Conservation (phyloP, 1,139 yeast genomes). For the Nakaseomyces kungkrabaensis region DNA sequence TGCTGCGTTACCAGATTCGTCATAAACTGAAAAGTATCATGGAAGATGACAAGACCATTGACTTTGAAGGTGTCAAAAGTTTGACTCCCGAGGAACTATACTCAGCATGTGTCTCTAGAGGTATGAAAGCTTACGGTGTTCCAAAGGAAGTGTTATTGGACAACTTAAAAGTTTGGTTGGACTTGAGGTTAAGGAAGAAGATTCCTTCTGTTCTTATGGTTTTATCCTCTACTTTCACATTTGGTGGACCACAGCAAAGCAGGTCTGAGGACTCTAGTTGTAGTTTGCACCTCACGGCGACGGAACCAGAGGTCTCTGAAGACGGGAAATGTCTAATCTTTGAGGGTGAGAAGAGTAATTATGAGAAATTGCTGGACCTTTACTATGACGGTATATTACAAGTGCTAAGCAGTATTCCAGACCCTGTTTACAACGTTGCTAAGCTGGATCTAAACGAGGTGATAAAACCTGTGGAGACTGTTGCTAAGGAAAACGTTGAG, state of each 20-base stretch:
- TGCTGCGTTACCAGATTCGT: slow-evolving; percentile 87
- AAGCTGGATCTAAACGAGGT: slow-evolving; percentile 57
- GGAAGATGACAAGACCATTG: slow-evolving; percentile 85
- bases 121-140: slow-evolving; percentile 75
- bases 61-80: slow-evolving; percentile 84
- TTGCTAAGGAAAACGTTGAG: not conserved
- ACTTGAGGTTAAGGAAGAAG: slow-evolving; percentile 75
- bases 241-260: slow-evolving; percentile 44
- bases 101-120: slow-evolving; percentile 86
- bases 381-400: slow-evolving; percentile 82
- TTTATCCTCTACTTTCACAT: slow-evolving; percentile 79
- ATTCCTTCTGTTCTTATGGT: slow-evolving; percentile 87
- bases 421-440: slow-evolving; percentile 91
- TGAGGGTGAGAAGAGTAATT: slow-evolving; percentile 24
- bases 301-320: slow-evolving; percentile 1
- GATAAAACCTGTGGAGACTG: not conserved
- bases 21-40: slow-evolving; percentile 81
- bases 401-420: slow-evolving; percentile 84
- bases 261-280: slow-evolving; percentile 6
- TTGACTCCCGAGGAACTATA: slow-evolving; percentile 78
- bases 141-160: slow-evolving; percentile 79
- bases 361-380: slow-evolving; percentile 43
- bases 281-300: slow-evolving; percentile 1
- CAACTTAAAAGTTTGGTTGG: slow-evolving; percentile 81
- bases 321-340: slow-evolving; percentile 1